These are phyloP conservation scores for Tolypocladium amazonense DNA, from an alignment of 2,329 filamentous ascomycete species.

Conservation along the genomic window DNA sequence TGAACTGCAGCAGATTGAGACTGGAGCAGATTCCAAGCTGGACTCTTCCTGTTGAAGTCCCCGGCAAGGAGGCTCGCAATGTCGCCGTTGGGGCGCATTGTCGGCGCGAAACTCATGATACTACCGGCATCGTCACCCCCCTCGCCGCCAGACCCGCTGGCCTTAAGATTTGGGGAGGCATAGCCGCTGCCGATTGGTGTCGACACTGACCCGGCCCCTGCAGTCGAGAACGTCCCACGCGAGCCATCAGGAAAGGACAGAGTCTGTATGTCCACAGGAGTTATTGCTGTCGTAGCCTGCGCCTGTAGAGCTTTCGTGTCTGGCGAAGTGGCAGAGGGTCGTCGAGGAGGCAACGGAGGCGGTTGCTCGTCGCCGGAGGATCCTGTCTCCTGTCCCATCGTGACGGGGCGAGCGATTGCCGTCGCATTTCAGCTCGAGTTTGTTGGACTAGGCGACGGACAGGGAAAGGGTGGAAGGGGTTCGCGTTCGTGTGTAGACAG, in stretches of 20 bases:
- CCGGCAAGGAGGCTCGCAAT: slow-evolving; percentile 74
- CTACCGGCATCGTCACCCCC: slow-evolving; percentile 51
- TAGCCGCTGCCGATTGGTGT: slow-evolving; percentile 28
- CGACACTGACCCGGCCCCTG: slow-evolving; percentile 22
- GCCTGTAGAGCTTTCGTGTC: slow-evolving; percentile 38
- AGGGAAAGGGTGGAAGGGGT: background rate
- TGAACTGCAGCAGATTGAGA: slow-evolving; percentile 49
- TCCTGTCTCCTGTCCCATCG: slow-evolving; percentile 17
- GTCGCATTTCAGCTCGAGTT: slow-evolving; percentile 16
- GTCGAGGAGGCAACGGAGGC: slow-evolving; percentile 46
- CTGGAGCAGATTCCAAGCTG: slow-evolving; percentile 57
- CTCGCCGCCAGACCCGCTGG: slow-evolving; percentile 29
- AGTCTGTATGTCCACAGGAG: slow-evolving; percentile 69
- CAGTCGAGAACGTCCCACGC: slow-evolving; percentile 48
- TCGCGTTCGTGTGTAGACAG: background rate
- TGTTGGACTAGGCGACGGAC: background rate
- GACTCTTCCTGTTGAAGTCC: slow-evolving; percentile 53
- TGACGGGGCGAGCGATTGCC: slow-evolving; percentile 7
- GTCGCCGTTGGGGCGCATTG: slow-evolving; percentile 54
- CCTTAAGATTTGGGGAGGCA: slow-evolving; percentile 23
- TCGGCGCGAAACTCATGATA: slow-evolving; percentile 55
- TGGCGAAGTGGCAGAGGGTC: slow-evolving; percentile 22
- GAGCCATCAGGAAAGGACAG: slow-evolving; percentile 62
- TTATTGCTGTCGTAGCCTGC: slow-evolving; percentile 75
- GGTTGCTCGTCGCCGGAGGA: slow-evolving; percentile 31